These are phyloP conservation scores for Penicillium sp. DNA, from an alignment of 2,329 filamentous ascomycete genomes.

Conservation along the genomic window DNA sequence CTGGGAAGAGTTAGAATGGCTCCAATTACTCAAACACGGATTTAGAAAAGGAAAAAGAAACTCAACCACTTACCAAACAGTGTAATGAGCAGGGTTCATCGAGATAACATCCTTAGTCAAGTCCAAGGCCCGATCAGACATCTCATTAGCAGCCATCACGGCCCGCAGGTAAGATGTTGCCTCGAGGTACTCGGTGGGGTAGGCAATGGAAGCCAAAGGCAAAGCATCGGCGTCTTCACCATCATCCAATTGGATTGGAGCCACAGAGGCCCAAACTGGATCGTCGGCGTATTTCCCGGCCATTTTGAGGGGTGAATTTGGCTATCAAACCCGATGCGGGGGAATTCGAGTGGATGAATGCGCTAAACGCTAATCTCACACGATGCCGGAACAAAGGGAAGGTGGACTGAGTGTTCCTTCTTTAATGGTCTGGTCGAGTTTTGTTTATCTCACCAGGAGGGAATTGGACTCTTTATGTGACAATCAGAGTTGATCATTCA, in stretches of 20 bases:
- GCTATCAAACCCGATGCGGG: slow-evolving; percentile 13
- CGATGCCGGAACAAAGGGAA: not conserved
- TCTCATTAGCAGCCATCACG: slow-evolving; percentile 85
- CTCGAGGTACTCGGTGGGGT: slow-evolving; percentile 85
- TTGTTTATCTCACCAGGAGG: not conserved
- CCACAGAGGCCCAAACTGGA: slow-evolving; percentile 79
- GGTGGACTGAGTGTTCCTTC: not conserved
- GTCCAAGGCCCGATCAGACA: slow-evolving; percentile 72
- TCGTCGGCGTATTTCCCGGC: slow-evolving; percentile 59
- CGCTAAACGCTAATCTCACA: not conserved
- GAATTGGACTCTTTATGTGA: not conserved
- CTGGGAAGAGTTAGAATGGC: slow-evolving; percentile 34
- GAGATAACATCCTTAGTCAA: slow-evolving; percentile 88
- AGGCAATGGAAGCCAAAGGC: slow-evolving; percentile 89
- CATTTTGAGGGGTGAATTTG: slow-evolving; percentile 21
- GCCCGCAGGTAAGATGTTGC: slow-evolving; percentile 92
- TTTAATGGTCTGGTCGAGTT: not conserved
- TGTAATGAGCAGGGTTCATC: slow-evolving; percentile 97
- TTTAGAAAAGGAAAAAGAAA: not conserved
- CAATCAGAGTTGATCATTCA: not conserved
- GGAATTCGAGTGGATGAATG: not conserved
- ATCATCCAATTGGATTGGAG: slow-evolving; percentile 80
- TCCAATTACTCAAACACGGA: not conserved
- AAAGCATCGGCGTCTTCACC: slow-evolving; percentile 55
- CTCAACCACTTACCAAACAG: slow-evolving; percentile 69